Evolutionary conservation across 768 basidiomycete species (phyloP).

Genomic region (Gymnopilus dilepis): DNA sequence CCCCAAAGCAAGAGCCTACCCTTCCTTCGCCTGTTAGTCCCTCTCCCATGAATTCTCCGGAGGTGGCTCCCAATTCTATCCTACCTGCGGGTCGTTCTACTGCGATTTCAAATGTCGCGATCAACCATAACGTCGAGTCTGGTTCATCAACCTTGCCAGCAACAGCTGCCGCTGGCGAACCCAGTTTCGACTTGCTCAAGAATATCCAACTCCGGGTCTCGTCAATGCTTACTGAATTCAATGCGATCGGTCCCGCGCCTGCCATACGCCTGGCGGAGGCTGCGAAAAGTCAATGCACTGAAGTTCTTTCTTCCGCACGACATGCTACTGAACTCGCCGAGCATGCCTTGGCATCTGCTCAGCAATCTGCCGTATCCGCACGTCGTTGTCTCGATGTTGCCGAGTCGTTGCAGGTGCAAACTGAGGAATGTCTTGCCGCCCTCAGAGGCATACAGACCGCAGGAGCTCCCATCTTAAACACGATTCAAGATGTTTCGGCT

Average conservation of each 20-base stretch:
- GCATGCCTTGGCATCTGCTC: conserved; percentile 33
- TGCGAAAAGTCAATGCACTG: conserved; percentile 29
- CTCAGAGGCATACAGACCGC: conserved; percentile 22
- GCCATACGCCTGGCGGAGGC: conserved; percentile 28
- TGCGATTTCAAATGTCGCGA: not conserved
- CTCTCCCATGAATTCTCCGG: not conserved
- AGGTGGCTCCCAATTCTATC: not conserved
- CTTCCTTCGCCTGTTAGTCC: not conserved
- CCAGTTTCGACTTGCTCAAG: conserved; percentile 24
- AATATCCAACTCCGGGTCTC: conserved; percentile 28
- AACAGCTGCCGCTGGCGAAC: not conserved
- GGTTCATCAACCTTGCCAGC: not conserved
- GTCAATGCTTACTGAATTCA: conserved; percentile 27
- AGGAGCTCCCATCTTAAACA: not conserved
- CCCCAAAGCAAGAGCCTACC: not conserved
- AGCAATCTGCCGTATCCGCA: conserved; percentile 33
- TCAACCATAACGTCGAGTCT: not conserved
- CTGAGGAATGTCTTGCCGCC: conserved; percentile 29
- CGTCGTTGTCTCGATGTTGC: conserved; percentile 31
- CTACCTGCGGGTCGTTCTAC: not conserved
- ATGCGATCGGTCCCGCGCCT: conserved; percentile 22
- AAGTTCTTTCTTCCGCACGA: conserved; percentile 30
- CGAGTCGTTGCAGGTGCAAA: conserved; percentile 28
- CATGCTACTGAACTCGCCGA: conserved; percentile 34
- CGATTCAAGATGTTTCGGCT: conserved; percentile 12